These are phyloP conservation scores for Stemphylium vesicarium DNA, from an alignment of 2,329 filamentous ascomycete species.

Conservation along the genomic window DNA sequence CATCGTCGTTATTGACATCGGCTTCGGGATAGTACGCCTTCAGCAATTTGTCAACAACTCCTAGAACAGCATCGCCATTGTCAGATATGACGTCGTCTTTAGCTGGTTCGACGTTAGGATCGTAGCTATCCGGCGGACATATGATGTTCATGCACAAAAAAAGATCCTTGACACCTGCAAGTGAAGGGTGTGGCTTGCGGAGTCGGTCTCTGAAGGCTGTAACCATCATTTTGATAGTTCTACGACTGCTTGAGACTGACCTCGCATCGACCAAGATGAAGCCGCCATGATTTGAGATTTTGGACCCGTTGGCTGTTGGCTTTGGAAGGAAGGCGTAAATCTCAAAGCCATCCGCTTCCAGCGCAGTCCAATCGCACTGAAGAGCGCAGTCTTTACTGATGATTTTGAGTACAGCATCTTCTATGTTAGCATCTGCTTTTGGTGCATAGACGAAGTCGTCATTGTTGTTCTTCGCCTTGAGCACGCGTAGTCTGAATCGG, in stretches of 20 bases:
- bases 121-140: constrained; percentile 69
- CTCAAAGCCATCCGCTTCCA: constrained; percentile 50
- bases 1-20: constrained; percentile 5
- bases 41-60: constrained; percentile 55
- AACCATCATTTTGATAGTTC: constrained; percentile 66
- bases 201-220: constrained; percentile 61
- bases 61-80: constrained; percentile 58
- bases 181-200: constrained; percentile 28
- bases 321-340: constrained; percentile 67
- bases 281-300: constrained; percentile 51
- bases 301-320: constrained; percentile 51
- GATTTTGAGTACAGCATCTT: constrained; percentile 67
- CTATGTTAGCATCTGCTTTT: constrained; percentile 55
- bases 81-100: constrained; percentile 76
- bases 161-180: constrained; percentile 54
- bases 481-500: constrained; percentile 65
- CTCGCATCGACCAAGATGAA: constrained; percentile 74
- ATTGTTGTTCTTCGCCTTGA: constrained; percentile 59
- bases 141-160: constrained; percentile 70
- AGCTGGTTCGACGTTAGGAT: constrained; percentile 72
- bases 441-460: constrained; percentile 69
- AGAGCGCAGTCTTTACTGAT: constrained; percentile 64
- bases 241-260: constrained; percentile 63
- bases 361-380: constrained; percentile 58
- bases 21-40: constrained; percentile 42